Conservation (phyloP, 306 rosid genomes). For the Dryas alaskensis region DNA sequence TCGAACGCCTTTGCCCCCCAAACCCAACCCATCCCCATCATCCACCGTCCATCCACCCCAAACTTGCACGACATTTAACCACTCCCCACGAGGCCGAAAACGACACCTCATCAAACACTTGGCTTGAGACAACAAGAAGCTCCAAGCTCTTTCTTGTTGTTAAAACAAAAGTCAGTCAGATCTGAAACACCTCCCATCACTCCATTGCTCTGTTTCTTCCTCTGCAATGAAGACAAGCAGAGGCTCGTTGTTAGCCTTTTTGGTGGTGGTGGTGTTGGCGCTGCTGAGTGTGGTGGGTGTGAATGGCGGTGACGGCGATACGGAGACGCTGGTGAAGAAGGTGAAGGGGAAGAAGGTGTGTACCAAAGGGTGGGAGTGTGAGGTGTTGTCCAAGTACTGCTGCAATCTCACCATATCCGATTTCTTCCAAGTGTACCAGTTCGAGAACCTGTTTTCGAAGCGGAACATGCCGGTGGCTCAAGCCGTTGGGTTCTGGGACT, state of each 20-base stretch:
- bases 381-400: conserved; percentile 58
- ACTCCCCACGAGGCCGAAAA: conserved; percentile 11
- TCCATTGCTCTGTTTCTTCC: background rate
- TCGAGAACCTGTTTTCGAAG: conserved; percentile 79
- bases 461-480: conserved; percentile 74
- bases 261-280: conserved; percentile 1
- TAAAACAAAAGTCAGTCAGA: background rate
- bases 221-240: conserved; percentile 1
- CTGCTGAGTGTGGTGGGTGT: conserved; percentile 26
- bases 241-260: too few species aligned
- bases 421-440: conserved; percentile 68
- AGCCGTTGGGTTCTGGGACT: conserved; percentile 93
- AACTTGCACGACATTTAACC: conserved; percentile 27
- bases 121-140: background rate
- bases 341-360: conserved; percentile 68
- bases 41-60: conserved; percentile 12
- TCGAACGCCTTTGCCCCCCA: background rate
- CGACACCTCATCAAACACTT: conserved; percentile 31
- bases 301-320: conserved; percentile 33
- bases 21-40: background rate
- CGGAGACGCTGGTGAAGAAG: conserved; percentile 47
- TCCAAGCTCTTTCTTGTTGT: too few species aligned
- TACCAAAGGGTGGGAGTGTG: conserved; percentile 80
- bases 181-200: conserved; percentile 9
- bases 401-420: conserved; percentile 78